These are phyloP conservation scores for Trapa bicornis DNA, from an alignment of 345 rosid species.

Conservation along the genomic window DNA sequence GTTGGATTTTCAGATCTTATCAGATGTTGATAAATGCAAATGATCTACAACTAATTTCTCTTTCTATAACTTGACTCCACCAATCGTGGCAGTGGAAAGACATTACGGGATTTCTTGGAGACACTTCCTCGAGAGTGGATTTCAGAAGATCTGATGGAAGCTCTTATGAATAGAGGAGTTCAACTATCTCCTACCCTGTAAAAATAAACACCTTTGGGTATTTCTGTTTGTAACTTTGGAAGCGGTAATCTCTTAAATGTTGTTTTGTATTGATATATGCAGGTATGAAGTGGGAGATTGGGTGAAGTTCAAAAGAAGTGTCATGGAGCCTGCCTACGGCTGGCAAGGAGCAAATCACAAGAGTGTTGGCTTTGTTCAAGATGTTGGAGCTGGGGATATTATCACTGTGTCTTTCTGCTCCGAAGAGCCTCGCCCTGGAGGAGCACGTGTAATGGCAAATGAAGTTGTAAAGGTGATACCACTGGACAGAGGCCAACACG, in stretches of 20 bases:
- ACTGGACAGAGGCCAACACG: conserved; percentile 90
- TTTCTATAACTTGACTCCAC: conserved; percentile 1
- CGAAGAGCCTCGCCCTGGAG: conserved; percentile 41
- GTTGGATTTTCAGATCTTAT: background rate
- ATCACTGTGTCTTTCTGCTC: conserved; percentile 79
- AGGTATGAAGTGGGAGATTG: conserved; percentile 95
- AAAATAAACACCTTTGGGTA: conserved; percentile 19
- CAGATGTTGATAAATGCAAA: background rate
- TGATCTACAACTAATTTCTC: background rate
- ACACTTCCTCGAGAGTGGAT: conserved; percentile 98
- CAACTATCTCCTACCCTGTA: conserved; percentile 81
- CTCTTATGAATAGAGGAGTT: conserved; percentile 59
- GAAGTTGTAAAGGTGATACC: conserved; percentile 89
- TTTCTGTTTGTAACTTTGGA: background rate
- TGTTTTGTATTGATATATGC: conserved; percentile 5
- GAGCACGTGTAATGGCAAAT: conserved; percentile 39
- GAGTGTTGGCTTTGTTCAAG: conserved; percentile 96
- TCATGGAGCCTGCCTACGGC: conserved; percentile 58
- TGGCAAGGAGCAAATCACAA: conserved; percentile 90
- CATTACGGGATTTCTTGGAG: conserved; percentile 78
- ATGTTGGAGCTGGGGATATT: conserved; percentile 52
- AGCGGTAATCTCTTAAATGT: background rate
- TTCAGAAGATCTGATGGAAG: conserved; percentile 93
- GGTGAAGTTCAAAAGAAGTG: conserved; percentile 83
- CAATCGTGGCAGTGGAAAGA: conserved; percentile 66